phyloP scores from a whole-genome alignment of 305 asterid genomes.

The Solanum chacoense region DNA sequence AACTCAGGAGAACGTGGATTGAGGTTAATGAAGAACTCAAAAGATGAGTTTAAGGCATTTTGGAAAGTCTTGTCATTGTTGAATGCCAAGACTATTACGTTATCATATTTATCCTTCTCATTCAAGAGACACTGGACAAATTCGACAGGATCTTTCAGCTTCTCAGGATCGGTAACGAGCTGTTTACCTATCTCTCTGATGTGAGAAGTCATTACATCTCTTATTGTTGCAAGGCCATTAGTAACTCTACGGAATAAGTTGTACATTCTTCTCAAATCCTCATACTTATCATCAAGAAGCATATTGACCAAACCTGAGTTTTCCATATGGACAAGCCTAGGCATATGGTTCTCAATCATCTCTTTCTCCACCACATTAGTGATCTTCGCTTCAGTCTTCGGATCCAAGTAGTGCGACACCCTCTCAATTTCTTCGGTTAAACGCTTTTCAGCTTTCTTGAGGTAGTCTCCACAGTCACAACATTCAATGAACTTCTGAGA shows the following conservation, averaged over 20 bases:
- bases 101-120: constrained; percentile 49
- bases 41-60: constrained; percentile 72
- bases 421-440: constrained; percentile 50
- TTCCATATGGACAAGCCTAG: constrained; percentile 50
- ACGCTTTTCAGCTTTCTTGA: constrained; percentile 49
- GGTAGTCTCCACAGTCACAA: constrained; percentile 50
- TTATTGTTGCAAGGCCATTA: constrained; percentile 33
- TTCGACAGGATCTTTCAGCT: constrained; percentile 49
- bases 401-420: constrained; percentile 46
- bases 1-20: constrained; percentile 71
- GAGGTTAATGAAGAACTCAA: constrained; percentile 63
- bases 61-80: constrained; percentile 63
- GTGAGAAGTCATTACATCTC: constrained; percentile 52
- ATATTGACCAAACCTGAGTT: constrained; percentile 50
- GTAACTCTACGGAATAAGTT: constrained; percentile 38
- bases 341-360: constrained; percentile 65
- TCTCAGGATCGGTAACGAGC: constrained; percentile 56
- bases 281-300: constrained; percentile 46
- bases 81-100: constrained; percentile 46
- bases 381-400: constrained; percentile 39
- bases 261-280: constrained; percentile 53
- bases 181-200: constrained; percentile 48
- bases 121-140: constrained; percentile 44
- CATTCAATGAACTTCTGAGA: constrained; percentile 48
- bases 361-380: constrained; percentile 51